A percentile compares a stretch with the other conserved stretches of the same genome.
phyloP scores from a whole-genome alignment of 345 rosid species.

The Abelmoschus esculentus region DNA sequence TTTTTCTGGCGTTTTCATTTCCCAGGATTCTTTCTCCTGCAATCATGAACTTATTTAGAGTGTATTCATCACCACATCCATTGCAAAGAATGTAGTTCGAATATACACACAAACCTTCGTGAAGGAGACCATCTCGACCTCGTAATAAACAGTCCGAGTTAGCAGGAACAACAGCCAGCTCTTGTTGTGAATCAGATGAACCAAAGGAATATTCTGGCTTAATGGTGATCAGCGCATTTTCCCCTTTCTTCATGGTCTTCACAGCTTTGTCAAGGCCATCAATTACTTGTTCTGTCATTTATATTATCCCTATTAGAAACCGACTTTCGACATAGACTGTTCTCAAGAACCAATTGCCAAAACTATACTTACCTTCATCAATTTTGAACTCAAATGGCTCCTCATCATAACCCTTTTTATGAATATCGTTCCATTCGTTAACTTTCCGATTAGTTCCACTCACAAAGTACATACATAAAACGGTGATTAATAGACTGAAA shows the following conservation, averaged over 20 bases:
- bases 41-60: not conserved
- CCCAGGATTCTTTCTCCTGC: constrained; percentile 95
- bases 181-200: constrained; percentile 57
- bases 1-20: constrained; percentile 81
- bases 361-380: constrained; percentile 46
- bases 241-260: constrained; percentile 83
- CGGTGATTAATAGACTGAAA: not conserved
- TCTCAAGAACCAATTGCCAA: not conserved
- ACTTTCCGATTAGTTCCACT: constrained; percentile 49
- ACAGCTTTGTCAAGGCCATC: constrained; percentile 90
- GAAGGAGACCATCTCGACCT: constrained; percentile 69
- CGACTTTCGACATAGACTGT: not conserved
- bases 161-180: constrained; percentile 66
- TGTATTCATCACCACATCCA: not conserved
- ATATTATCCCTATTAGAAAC: not conserved
- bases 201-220: constrained; percentile 84
- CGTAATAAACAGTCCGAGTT: constrained; percentile 62
- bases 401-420: constrained; percentile 42
- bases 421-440: constrained; percentile 46
- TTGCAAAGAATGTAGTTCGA: not conserved
- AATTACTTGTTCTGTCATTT: constrained; percentile 64
- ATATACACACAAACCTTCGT: constrained; percentile 44
- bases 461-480: not conserved
- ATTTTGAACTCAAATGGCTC: constrained; percentile 53
- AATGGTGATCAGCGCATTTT: constrained; percentile 60